These are phyloP conservation scores for Chenopodium album DNA, from an alignment of 148 eudicot genomes.

Conservation along the genomic window DNA sequence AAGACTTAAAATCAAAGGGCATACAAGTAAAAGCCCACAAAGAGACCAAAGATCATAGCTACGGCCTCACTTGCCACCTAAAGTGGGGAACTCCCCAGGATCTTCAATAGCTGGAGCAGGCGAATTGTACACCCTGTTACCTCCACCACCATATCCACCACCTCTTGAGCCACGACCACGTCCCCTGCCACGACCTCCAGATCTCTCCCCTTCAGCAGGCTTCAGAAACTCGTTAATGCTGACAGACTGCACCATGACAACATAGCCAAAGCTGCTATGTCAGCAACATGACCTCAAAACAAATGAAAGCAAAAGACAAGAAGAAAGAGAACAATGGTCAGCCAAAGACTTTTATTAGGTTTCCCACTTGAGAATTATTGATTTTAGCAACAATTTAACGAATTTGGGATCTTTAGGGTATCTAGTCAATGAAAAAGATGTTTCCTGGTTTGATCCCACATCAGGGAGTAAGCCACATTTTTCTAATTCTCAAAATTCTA, in stretches of 20 bases:
- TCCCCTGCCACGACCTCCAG: constrained; percentile 73
- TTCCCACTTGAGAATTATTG: background rate
- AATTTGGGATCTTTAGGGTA: too few species aligned
- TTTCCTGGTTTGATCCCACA: background rate
- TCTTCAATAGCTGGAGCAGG: constrained; percentile 70
- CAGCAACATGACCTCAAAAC: background rate
- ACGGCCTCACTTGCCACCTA: constrained; percentile 63
- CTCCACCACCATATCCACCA: constrained; percentile 47
- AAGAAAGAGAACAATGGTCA: background rate
- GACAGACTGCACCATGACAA: constrained; percentile 43
- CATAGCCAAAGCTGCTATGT: background rate
- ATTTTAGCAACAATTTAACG: too few species aligned
- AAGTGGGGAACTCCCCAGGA: constrained; percentile 77
- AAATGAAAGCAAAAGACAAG: background rate
- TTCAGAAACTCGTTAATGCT: constrained; percentile 93
- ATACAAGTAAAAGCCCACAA: background rate
- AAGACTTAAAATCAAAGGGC: constrained; percentile 11
- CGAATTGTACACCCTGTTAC: constrained; percentile 29
- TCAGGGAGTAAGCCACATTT: too few species aligned
- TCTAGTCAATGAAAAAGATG: background rate
- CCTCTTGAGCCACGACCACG: constrained; percentile 67
- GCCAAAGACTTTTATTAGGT: background rate
- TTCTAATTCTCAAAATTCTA: too few species aligned
- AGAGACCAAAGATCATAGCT: constrained; percentile 1
- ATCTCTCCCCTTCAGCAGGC: constrained; percentile 79